Evolutionary conservation across 176 grass and related monocot species (phyloP).

Genomic region (Puya raimondii): DNA sequence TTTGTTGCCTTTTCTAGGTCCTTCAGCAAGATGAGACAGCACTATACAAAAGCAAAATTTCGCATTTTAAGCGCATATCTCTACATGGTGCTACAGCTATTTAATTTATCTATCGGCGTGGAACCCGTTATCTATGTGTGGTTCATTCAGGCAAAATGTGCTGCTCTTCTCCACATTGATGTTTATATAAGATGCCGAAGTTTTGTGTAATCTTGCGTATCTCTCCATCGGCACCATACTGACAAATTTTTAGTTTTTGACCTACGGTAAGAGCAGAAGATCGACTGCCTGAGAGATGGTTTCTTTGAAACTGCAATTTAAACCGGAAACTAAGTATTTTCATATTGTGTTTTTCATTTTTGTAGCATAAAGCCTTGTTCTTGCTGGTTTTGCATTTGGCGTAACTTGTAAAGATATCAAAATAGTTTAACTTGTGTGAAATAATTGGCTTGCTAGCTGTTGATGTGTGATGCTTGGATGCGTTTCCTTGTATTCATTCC

Average conservation of each 20-base stretch:
- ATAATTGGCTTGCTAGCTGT: neutral
- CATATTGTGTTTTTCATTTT: neutral
- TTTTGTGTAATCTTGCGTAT: neutral
- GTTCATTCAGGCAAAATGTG: neutral
- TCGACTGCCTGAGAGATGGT: neutral
- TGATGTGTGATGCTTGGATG: neutral
- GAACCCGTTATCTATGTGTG: neutral
- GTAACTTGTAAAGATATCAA: neutral
- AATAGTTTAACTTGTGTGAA: neutral
- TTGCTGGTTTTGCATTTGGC: neutral
- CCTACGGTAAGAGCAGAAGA: conserved; percentile 2
- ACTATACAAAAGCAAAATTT: neutral
- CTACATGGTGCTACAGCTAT: conserved; percentile 4
- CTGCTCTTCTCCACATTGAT: neutral
- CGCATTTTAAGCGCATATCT: neutral
- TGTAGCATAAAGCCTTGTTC: neutral
- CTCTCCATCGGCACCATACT: neutral
- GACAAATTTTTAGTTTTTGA: neutral
- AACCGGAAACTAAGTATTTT: neutral
- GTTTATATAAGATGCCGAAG: conserved; percentile 3
- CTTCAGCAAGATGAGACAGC: conserved; percentile 6
- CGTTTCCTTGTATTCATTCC: neutral
- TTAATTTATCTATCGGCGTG: neutral
- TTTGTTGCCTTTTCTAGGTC: neutral
- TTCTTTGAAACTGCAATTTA: neutral